phyloP scores from a whole-genome alignment of 2,329 filamentous ascomycete species.

The Lasiodiplodia sp. region DNA sequence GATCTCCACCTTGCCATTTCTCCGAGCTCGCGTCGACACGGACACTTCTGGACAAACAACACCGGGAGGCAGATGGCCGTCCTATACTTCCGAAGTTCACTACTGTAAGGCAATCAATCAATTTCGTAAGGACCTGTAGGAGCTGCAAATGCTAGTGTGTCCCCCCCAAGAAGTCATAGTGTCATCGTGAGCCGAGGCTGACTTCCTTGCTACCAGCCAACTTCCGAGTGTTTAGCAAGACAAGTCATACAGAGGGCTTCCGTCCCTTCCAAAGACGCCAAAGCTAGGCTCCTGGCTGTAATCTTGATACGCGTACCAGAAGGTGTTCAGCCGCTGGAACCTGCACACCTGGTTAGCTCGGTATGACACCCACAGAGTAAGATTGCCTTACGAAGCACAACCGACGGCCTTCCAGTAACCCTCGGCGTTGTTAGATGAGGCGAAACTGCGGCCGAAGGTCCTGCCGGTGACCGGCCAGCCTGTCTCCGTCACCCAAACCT shows the following conservation, averaged over 20 bases:
- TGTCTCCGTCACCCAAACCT: slow-evolving; percentile 48
- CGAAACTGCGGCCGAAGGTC: slow-evolving; percentile 17
- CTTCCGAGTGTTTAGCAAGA: slow-evolving; percentile 36
- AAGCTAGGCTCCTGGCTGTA: slow-evolving; percentile 71
- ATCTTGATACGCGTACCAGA: slow-evolving; percentile 81
- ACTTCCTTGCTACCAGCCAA: neutral
- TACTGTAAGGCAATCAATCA: no score
- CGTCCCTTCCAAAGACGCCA: slow-evolving; percentile 65
- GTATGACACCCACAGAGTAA: neutral
- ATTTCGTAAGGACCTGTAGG: no score
- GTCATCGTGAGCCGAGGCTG: neutral
- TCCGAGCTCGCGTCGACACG: no score
- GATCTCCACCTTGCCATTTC: no score
- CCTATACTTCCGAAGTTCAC: no score
- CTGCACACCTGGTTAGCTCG: slow-evolving; percentile 43
- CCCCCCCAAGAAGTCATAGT: neutral
- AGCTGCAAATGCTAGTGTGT: neutral
- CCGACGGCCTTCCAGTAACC: slow-evolving; percentile 48
- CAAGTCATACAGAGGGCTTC: slow-evolving; percentile 44
- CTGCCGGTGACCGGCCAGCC: slow-evolving; percentile 28
- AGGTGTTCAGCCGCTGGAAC: slow-evolving; percentile 68
- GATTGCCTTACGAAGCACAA: slow-evolving; percentile 55
- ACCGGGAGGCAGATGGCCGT: no score
- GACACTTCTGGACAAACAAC: no score
- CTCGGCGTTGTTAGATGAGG: slow-evolving; percentile 26